Evolutionary conservation across 345 rosid species (phyloP), one percentile per base, ranked within the genome.

Genomic region (Eucalyptus viminalis): DNA sequence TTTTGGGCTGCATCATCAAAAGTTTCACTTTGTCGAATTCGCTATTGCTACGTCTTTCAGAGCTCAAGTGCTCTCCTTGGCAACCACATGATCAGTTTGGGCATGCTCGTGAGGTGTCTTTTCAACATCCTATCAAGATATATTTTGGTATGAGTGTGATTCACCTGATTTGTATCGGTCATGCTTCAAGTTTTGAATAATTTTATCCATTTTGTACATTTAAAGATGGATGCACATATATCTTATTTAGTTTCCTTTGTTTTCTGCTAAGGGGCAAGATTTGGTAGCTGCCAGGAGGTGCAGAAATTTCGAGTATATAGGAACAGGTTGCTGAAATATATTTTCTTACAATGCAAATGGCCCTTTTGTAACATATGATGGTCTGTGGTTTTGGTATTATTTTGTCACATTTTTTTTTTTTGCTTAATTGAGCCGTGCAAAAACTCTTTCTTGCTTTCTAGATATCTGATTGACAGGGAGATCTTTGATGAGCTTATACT

Each of bases 71-170:
- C 93, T 90, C 98, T 90, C 92, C 95, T 47, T 98, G 99, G 99
- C 87, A 89, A 87, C 92, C 93, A 62, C 94, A 96, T 92, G 95
- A 95, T 44, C 91, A 96, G 91, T 94, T 93, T 93, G 97, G 98
- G 80, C 95, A 95, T 91, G 90, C 92, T 19, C 99, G 99, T 91
- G 93, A 94, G 60, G 94, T 95, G 87, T 95, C 95, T 89, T 98
- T 98, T 95, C 97, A 94, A 87, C 99, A 98, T 95, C 99, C 99
- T 25, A 97, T 98, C 90, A 97, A 97, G 94, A 90, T 98, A 69
- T 98, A 97, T 92, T 94, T 98, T 93, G 99, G 99, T 98, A 95
- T 88, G 93, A 65, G 62, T 56, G 45, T 90, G 72, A 86, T 76
- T 76, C 83, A 19, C 47, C 83, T 19, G 43, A 76, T 22, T 37